Percentiles rank a stretch among this genome's conserved stretches.
phyloP scores from a whole-genome alignment of 495 filamentous ascomycete species.

The Xylaria venustula region DNA sequence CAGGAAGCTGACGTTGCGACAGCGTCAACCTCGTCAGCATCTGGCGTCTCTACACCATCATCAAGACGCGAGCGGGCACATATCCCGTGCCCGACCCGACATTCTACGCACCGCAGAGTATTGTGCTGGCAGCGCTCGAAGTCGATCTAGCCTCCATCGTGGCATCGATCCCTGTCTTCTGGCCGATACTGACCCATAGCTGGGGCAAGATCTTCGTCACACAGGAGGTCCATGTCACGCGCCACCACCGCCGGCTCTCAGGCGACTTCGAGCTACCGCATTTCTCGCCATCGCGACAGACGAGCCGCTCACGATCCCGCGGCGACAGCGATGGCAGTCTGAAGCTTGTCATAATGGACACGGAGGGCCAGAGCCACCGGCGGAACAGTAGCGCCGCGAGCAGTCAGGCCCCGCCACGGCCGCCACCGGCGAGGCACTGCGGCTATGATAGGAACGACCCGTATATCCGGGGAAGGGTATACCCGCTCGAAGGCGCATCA shows the following conservation, averaged over 20 bases:
- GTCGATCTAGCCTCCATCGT: slow-evolving; percentile 38
- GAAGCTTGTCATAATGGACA: slow-evolving; percentile 8
- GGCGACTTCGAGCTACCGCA: slow-evolving; percentile 17
- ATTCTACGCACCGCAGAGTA: slow-evolving; percentile 27
- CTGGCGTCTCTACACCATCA: slow-evolving; percentile 24
- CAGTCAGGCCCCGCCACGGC: not conserved
- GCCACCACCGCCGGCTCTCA: slow-evolving; percentile 27
- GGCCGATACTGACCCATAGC: slow-evolving; percentile 22
- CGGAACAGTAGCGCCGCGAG: not conserved
- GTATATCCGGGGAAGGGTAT: slow-evolving; percentile 3
- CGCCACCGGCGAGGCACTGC: not conserved
- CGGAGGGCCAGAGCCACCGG: not conserved
- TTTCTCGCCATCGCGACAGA: not conserved
- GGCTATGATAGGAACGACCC: slow-evolving; percentile 9
- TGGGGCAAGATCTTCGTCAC: slow-evolving; percentile 30
- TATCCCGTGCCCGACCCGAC: slow-evolving; percentile 29
- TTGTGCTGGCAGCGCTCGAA: slow-evolving; percentile 33
- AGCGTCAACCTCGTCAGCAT: slow-evolving; percentile 29
- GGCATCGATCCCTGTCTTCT: slow-evolving; percentile 35
- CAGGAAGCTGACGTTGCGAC: not conserved
- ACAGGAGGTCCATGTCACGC: slow-evolving; percentile 30
- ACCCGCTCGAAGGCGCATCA: slow-evolving; percentile 1
- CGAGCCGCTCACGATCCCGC: slow-evolving; percentile 7
- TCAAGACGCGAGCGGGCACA: slow-evolving; percentile 26
- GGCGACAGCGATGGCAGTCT: slow-evolving; percentile 10